A percentile compares a stretch with the other conserved stretches of the same genome.
phyloP scores from a whole-genome alignment of 2,329 filamentous ascomycete species.

The Aspergillus floridensis region DNA sequence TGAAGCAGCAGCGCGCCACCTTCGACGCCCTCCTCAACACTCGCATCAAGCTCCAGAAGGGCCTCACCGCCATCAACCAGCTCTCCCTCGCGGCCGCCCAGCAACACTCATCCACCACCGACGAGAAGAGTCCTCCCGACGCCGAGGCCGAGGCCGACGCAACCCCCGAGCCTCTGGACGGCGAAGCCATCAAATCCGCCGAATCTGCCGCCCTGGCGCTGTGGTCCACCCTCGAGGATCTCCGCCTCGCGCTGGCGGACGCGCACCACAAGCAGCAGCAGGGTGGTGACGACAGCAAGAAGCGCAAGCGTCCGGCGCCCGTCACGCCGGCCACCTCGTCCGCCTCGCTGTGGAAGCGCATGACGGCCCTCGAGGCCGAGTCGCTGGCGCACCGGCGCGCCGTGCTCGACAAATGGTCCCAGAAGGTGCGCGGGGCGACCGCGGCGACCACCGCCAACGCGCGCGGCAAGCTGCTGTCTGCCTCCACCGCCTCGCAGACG shows the following conservation, averaged over 20 bases:
- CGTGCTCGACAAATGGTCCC: constrained; percentile 85
- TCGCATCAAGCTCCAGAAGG: constrained; percentile 90
- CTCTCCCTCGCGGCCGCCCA: constrained; percentile 49
- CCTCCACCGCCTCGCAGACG: constrained; percentile 48
- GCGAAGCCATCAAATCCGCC: constrained; percentile 65
- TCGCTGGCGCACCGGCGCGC: constrained; percentile 63
- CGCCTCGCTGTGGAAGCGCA: constrained; percentile 68
- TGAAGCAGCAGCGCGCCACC: constrained; percentile 78
- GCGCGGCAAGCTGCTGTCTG: constrained; percentile 59
- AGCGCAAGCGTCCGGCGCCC: constrained; percentile 52
- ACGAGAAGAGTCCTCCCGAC: constrained; percentile 34
- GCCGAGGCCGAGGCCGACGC: constrained; percentile 35
- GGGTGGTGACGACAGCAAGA: constrained; percentile 29
- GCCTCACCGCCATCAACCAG: constrained; percentile 77
- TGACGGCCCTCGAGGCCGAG: constrained; percentile 63
- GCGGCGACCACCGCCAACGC: constrained; percentile 53
- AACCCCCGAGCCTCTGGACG: constrained; percentile 13
- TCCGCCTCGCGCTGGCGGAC: constrained; percentile 41
- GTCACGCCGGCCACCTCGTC: constrained; percentile 53
- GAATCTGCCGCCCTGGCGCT: constrained; percentile 82
- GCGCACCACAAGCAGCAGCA: constrained; percentile 32
- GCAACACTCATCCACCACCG: constrained; percentile 35
- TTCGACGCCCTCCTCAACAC: constrained; percentile 89
- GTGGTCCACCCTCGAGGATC: constrained; percentile 65
- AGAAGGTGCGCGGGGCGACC: constrained; percentile 62